Conservation (phyloP, 1,284 basidiomycete species). For the Papiliotrema fonsecae region DNA sequence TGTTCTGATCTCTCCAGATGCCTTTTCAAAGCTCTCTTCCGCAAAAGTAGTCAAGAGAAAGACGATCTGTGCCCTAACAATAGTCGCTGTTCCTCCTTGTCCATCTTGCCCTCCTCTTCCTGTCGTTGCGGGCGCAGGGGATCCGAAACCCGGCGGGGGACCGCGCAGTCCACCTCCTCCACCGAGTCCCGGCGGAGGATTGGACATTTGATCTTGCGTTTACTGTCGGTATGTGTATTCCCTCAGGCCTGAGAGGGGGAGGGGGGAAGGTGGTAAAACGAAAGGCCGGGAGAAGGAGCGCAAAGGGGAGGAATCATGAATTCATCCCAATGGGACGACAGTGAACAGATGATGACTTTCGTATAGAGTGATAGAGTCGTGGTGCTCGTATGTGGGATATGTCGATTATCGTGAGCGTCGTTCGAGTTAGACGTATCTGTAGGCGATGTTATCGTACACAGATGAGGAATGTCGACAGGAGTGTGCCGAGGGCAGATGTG, state of each 20-base stretch:
- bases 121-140: slow-evolving; percentile 10
- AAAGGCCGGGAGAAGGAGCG: too few relatives aligned
- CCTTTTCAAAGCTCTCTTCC: slow-evolving; percentile 89
- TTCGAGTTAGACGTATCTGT: too few relatives aligned
- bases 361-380: too few relatives aligned
- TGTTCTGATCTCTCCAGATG: slow-evolving; percentile 83
- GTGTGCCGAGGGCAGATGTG: too few relatives aligned
- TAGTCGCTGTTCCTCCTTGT: slow-evolving; percentile 39
- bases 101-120: slow-evolving; percentile 11
- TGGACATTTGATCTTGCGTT: slow-evolving; percentile 17
- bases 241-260: slow-evolving; percentile 1
- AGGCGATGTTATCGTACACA: too few relatives aligned
- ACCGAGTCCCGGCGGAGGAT: slow-evolving; percentile 18
- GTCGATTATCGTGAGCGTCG: too few relatives aligned
- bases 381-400: too few relatives aligned
- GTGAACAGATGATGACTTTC: too few relatives aligned
- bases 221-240: not conserved
- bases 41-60: slow-evolving; percentile 88
- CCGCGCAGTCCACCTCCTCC: slow-evolving; percentile 31
- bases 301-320: too few relatives aligned
- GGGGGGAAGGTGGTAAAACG: not conserved
- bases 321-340: too few relatives aligned
- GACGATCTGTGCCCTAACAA: slow-evolving; percentile 63
- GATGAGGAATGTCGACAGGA: too few relatives aligned
- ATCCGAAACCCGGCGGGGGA: slow-evolving; percentile 44